Base-by-base conservation (phyloP, 2,329 filamentous ascomycete genomes). In the Pseudofabraea citricarpa region DNA sequence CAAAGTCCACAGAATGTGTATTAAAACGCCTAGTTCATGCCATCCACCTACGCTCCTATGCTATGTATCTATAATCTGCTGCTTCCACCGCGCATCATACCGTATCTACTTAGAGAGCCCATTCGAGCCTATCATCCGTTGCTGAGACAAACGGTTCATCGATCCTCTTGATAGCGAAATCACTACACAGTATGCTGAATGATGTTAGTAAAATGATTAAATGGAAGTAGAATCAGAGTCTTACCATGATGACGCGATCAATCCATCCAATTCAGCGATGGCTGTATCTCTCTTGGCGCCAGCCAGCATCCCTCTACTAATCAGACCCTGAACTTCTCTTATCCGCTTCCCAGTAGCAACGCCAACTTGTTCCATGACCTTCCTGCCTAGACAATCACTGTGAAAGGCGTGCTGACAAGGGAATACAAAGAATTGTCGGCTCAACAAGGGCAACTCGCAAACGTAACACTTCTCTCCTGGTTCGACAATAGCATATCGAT, bases 351-450 rank as follows among this genome's bases (percentile, higher is more conserved):
- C 81, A 65, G 85, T 87, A 15, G 81, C 84, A 40, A 83, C 72
- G 0, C 89, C 88, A 2, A 85, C 83, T 52, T 89, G 83, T 63
- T 91, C 87, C 41, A 96, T 75, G 1, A 97, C 89, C 59, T 85
- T 86, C 56, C 81, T 83, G 0, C 89, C 91, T 38, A 98, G 68
- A 63, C 93, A 98, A 62, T 98, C 93, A 32, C 87, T 91, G 64
- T 98, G 93, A 60, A 98, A 98, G 3, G 90, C 87, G 66, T 98
- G 93, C 70, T 98, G 93, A 64, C 93, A 98, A 0, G 93, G 93
- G 54, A 98, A 98, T 15, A 98, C 93, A 56, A 97, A 98, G 67
- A 98, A 98, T 57, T 96, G 90, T 42, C 90, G 72, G 59, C 87
- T 90, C 13, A 98, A 74, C 42, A 98, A 69, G 8, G 93, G 93